phyloP scores from a whole-genome alignment of 1,284 basidiomycete species.

The Wolfiporia cocos region DNA sequence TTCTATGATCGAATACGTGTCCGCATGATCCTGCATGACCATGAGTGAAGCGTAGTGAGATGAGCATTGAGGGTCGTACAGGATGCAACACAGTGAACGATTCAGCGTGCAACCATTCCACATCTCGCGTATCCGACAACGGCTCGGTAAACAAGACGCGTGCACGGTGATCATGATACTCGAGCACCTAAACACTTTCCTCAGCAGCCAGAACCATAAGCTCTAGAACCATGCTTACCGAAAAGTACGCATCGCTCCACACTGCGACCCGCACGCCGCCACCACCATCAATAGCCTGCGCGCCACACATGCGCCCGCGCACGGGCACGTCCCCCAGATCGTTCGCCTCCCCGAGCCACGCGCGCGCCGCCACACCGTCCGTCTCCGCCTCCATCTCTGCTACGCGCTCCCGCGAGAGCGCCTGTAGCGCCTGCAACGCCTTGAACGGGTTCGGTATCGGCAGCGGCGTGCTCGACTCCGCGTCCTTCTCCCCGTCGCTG shows the following conservation, averaged over 20 bases:
- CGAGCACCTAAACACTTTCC: conserved; percentile 5
- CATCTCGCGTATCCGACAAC: conserved; percentile 25
- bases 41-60: not conserved
- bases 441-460: conserved; percentile 56
- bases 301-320: conserved; percentile 25
- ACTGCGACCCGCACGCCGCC: conserved; percentile 30
- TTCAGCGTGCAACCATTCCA: conserved; percentile 33
- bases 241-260: conserved; percentile 40
- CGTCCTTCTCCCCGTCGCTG: conserved; percentile 9
- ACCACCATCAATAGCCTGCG: conserved; percentile 25
- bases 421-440: conserved; percentile 37
- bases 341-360: conserved; percentile 7
- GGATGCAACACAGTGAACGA: conserved; percentile 10
- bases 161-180: conserved; percentile 5
- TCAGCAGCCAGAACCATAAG: not conserved
- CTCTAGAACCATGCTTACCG: conserved; percentile 28
- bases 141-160: conserved; percentile 6
- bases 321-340: conserved; percentile 23
- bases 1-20: conserved; percentile 30
- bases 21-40: conserved; percentile 34
- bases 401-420: conserved; percentile 34
- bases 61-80: not conserved
- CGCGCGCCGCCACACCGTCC: conserved; percentile 4
- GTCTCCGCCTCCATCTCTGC: conserved; percentile 9
- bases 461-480: conserved; percentile 19